A percentile compares a stretch with the other conserved stretches of the same genome.
Conservation (phyloP, 371 early-diverging fungal genomes). For the Actinomortierella wolfii region DNA sequence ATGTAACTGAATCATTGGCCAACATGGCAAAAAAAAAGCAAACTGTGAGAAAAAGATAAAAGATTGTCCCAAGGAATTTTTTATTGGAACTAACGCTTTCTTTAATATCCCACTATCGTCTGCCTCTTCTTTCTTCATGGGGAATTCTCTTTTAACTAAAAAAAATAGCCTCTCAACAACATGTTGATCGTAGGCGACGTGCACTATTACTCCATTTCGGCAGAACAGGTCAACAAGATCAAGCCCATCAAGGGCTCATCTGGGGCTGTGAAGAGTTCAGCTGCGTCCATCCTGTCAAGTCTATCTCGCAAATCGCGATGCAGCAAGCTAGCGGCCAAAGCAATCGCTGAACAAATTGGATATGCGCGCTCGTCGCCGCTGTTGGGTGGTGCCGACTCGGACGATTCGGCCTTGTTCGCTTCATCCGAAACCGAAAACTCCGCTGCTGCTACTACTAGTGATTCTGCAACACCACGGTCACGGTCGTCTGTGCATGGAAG, state of each 20-base stretch:
- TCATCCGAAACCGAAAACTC: too few relatives aligned
- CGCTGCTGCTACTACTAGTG: too few relatives aligned
- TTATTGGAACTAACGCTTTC: too few relatives aligned
- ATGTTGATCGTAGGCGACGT: conserved; percentile 58
- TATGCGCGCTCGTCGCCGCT: conserved; percentile 35
- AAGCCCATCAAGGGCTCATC: conserved; percentile 5
- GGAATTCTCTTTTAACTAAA: background rate
- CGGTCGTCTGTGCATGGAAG: too few relatives aligned
- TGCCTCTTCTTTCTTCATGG: too few relatives aligned
- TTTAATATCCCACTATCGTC: too few relatives aligned
- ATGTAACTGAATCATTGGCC: too few relatives aligned
- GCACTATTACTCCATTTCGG: conserved; percentile 46
- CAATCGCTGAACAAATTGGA: conserved; percentile 22
- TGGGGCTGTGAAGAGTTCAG: conserved; percentile 10
- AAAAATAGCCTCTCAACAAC: conserved; percentile 43
- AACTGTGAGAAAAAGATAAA: too few relatives aligned
- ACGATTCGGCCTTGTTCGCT: too few relatives aligned
- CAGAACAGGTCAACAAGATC: conserved; percentile 26
- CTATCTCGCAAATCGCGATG: conserved; percentile 36
- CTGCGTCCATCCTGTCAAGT: conserved; percentile 23
- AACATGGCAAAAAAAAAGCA: too few relatives aligned
- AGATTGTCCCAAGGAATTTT: too few relatives aligned
- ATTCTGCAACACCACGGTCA: too few relatives aligned
- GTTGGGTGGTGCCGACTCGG: conserved; percentile 24
- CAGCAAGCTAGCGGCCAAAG: conserved; percentile 38